Evolutionary conservation across 345 rosid species (phyloP), one percentile per base, ranked within the genome.

Genomic region (Noccaea bulbosa): DNA sequence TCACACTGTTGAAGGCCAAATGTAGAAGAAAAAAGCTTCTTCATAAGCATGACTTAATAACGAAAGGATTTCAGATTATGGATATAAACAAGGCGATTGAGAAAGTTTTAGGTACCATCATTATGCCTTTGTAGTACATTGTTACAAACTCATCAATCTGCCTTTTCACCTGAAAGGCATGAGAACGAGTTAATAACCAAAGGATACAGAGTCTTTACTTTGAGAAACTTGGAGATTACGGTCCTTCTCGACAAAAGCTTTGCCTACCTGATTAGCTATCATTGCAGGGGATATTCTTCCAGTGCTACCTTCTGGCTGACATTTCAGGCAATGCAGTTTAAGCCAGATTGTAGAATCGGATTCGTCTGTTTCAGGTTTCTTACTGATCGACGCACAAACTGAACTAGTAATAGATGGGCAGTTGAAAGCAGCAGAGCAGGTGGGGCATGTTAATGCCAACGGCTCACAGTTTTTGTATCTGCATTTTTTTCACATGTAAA

Each of bases 221-320:
- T 43, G 16, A 62, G 46, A 62, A 51, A 62, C 35, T 27, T 20
- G 2, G 15, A 14, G 11, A 37, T 17, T 35, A 64, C 11, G 35
- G 38, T 64, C 46, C 11, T 46, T 57, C 11, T 27, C 44, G 35
- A 47, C 17, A 34, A 58, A 38, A 38, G 51, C 44, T 43, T 20
- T 39, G 14, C 33, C 9, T 80, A 94, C 99, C 97, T 91, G 95
- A 70, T 94, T 94, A 56, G 98, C 89, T 62, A 94, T 82, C 86
- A 83, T 84, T 56, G 83, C 84, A 59, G 98, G 85, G 71, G 96
- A 84, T 71, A 94, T 72, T 80, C 79, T 83, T 40, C 92, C 87
- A 30, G 45, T 51, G 71, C 79, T 85, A 75, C 78, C 90, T 74
- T 86, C 96, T 35, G 70, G 78, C 43, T 91, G 91, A 71, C 99